Evolutionary conservation across 1,284 basidiomycete species (phyloP).

Genomic region (Tilletia horrida): DNA sequence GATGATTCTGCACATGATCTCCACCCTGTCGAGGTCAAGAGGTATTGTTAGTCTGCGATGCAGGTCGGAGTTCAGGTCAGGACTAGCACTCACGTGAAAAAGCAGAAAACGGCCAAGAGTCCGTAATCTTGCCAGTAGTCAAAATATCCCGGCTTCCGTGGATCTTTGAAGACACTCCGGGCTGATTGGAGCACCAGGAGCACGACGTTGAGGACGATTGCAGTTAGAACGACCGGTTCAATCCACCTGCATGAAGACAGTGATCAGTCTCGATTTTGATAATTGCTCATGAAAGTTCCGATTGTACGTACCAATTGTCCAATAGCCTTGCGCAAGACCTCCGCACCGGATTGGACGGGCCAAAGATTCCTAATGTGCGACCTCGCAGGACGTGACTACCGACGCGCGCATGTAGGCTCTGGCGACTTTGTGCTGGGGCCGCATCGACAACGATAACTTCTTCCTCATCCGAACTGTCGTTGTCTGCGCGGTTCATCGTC

Average conservation of each 20-base stretch:
- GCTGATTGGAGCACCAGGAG: conserved; percentile 77
- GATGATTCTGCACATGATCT: conserved; percentile 81
- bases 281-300: background rate
- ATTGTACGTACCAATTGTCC: conserved; percentile 6
- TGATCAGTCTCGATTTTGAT: conserved; percentile 13
- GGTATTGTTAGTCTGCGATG: background rate
- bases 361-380: conserved; percentile 73
- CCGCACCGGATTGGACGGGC: conserved; percentile 58
- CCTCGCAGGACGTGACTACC: conserved; percentile 64
- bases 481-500: conserved; percentile 24
- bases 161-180: conserved; percentile 58
- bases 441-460: conserved; percentile 21
- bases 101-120: conserved; percentile 74
- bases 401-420: background rate
- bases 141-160: conserved; percentile 69
- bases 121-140: conserved; percentile 80
- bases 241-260: conserved; percentile 63
- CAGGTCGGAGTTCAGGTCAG: conserved; percentile 21
- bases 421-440: background rate
- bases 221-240: conserved; percentile 75
- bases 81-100: conserved; percentile 71
- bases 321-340: conserved; percentile 13
- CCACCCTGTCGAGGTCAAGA: conserved; percentile 62
- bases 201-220: conserved; percentile 81
- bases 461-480: conserved; percentile 29